These are phyloP conservation scores for Aspergillus diversus DNA, from an alignment of 495 filamentous ascomycete species.

Conservation along the genomic window DNA sequence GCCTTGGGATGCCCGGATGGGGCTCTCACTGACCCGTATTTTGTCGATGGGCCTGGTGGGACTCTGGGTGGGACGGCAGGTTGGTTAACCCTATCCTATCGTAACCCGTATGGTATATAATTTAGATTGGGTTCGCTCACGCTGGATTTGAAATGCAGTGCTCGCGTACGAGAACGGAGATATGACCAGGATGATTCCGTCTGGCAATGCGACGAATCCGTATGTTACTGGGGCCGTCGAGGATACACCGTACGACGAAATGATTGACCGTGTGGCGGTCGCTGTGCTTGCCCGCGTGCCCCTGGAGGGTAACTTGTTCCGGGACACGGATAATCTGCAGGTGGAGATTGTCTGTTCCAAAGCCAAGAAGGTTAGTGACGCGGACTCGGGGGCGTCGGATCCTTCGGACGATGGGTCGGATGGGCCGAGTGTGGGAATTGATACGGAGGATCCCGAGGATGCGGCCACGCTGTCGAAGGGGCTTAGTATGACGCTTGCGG, in stretches of 20 bases:
- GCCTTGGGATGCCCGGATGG: background rate
- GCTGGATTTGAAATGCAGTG: too few species aligned
- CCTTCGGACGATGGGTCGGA: too few species aligned
- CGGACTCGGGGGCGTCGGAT: too few species aligned
- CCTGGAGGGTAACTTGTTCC: background rate
- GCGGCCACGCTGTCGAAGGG: too few species aligned
- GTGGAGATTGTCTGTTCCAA: slow-evolving; percentile 1
- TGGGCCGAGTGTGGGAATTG: too few species aligned
- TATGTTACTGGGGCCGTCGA: background rate
- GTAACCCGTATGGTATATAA: too few species aligned
- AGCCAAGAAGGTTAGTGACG: background rate
- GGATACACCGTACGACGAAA: background rate
- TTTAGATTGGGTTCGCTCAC: too few species aligned
- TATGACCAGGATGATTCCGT: background rate
- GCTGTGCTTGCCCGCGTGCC: slow-evolving; percentile 6
- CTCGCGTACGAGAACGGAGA: slow-evolving; percentile 3
- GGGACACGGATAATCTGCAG: slow-evolving; percentile 4
- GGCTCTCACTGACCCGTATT: background rate
- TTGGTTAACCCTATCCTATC: background rate
- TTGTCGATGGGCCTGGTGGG: background rate
- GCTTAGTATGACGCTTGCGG: too few species aligned
- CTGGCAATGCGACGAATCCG: background rate
- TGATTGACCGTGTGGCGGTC: background rate
- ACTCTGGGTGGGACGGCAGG: background rate
- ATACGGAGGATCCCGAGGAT: too few species aligned